Evolutionary conservation across 2,329 filamentous ascomycete species (phyloP), one percentile per base, ranked within the genome.

Genomic region (Pezicula radicicola): DNA sequence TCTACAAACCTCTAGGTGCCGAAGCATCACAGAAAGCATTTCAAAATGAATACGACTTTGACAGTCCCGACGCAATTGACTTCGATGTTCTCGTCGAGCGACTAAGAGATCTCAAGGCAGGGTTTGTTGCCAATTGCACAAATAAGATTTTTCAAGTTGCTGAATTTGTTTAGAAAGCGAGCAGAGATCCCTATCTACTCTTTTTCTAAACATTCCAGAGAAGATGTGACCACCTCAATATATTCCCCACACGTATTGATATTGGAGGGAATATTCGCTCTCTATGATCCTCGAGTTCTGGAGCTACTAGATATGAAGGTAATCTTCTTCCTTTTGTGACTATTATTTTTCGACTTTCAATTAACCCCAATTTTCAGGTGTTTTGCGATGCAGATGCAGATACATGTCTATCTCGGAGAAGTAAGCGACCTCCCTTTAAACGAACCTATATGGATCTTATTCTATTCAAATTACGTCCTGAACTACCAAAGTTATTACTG

Each of bases 221-320:
- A 92, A 45, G 78, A 86, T 10, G 78, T 88, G 59, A 96, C 91
- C 0, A 95, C 88, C 0, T 87, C 89, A 1, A 90, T 99, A 55
- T 99, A 99, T 68, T 97, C 94, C 4, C 94, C 94, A 1, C 94
- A 96, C 70, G 94, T 99, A 21, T 77, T 99, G 25, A 91, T 99
- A 44, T 74, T 99, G 13, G 94, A 99, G 75, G 94, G 94, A 18
- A 99, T 99, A 28, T 90, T 99, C 71, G 94, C 94, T 7, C 76
- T 99, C 12, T 91, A 97, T 65, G 94, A 99, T 65, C 83, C 82
- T 21, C 82, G 93, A 54, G 87, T 99, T 4, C 74, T 94, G 53
- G 88, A 95, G 16, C 74, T 99, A 59, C 75, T 97, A 57, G 94
- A 99, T 70, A 89, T 97, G 76, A 95, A 90, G 72, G 88, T 90